Conservation (phyloP, 306 rosid species). For the Echinosophora koreensis region DNA sequence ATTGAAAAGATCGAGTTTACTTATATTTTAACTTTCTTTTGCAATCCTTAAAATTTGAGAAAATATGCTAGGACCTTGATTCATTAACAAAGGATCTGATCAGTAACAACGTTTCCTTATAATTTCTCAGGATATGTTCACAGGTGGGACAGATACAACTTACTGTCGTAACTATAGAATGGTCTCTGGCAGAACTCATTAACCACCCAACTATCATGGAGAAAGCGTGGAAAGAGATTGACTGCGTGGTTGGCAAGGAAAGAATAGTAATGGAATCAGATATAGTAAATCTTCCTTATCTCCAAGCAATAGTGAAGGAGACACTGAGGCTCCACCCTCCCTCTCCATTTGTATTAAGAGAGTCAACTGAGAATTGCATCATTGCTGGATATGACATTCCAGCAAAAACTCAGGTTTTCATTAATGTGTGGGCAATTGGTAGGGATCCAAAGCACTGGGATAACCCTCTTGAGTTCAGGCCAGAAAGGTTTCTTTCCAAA, state of each 20-base stretch:
- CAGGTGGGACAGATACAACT: slow-evolving; percentile 70
- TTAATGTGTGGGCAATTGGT: slow-evolving; percentile 74
- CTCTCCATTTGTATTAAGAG: slow-evolving; percentile 65
- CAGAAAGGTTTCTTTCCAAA: slow-evolving; percentile 59
- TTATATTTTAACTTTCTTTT: neutral
- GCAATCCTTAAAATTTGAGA: neutral
- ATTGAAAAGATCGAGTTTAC: neutral
- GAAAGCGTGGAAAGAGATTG: slow-evolving; percentile 77
- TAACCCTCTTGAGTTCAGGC: slow-evolving; percentile 58
- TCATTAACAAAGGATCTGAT: neutral
- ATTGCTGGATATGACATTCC: slow-evolving; percentile 64
- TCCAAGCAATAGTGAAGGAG: slow-evolving; percentile 75
- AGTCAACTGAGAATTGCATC: slow-evolving; percentile 59
- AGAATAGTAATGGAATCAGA: slow-evolving; percentile 65
- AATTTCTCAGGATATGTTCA: slow-evolving; percentile 57
- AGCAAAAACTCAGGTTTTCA: slow-evolving; percentile 56
- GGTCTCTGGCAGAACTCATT: slow-evolving; percentile 73
- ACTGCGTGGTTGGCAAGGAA: slow-evolving; percentile 53
- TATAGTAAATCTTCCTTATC: slow-evolving; percentile 64
- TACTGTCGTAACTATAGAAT: slow-evolving; percentile 56
- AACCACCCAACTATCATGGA: slow-evolving; percentile 64
- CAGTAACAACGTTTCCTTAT: neutral
- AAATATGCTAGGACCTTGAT: neutral
- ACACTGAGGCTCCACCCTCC: slow-evolving; percentile 88
- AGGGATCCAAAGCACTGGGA: slow-evolving; percentile 73